phyloP scores from a whole-genome alignment of 805 yeast genomes.

The Metschnikowia picachoensis region DNA sequence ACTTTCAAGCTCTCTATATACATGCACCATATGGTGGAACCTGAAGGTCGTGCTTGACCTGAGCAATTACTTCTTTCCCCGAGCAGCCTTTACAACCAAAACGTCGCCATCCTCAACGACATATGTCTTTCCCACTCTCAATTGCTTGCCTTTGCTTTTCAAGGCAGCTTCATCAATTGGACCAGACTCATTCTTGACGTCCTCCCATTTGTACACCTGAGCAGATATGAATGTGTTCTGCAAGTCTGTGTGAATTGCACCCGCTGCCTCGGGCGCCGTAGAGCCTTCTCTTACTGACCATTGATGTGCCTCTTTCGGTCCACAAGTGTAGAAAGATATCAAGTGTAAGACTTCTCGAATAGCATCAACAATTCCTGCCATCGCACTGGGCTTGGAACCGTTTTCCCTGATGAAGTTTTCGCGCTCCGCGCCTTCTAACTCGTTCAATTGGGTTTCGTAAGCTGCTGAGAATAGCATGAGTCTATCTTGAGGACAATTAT shows the following conservation, averaged over 20 bases:
- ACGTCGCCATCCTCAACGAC: constrained; percentile 83
- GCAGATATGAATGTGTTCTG: constrained; percentile 95
- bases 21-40: neutral
- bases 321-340: constrained; percentile 93
- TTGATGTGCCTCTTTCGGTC: constrained; percentile 94
- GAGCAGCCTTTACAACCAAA: constrained; percentile 49
- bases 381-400: constrained; percentile 39
- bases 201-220: constrained; percentile 82
- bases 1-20: too few species aligned
- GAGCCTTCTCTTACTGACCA: constrained; percentile 95
- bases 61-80: neutral
- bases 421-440: constrained; percentile 7
- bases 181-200: constrained; percentile 40
- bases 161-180: constrained; percentile 50
- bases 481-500: constrained; percentile 57
- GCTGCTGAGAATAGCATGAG: constrained; percentile 43
- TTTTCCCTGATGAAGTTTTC: constrained; percentile 27
- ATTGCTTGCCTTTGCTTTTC: constrained; percentile 55
- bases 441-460: constrained; percentile 37
- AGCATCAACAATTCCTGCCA: constrained; percentile 55
- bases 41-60: neutral
- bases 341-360: constrained; percentile 33
- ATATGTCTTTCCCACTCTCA: constrained; percentile 73
- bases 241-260: constrained; percentile 93
- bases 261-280: constrained; percentile 98